A percentile compares a stretch with the other conserved stretches of the same genome.
These are phyloP conservation scores for Lentinula raphanica DNA, from an alignment of 768 basidiomycete genomes.

Conservation along the genomic window DNA sequence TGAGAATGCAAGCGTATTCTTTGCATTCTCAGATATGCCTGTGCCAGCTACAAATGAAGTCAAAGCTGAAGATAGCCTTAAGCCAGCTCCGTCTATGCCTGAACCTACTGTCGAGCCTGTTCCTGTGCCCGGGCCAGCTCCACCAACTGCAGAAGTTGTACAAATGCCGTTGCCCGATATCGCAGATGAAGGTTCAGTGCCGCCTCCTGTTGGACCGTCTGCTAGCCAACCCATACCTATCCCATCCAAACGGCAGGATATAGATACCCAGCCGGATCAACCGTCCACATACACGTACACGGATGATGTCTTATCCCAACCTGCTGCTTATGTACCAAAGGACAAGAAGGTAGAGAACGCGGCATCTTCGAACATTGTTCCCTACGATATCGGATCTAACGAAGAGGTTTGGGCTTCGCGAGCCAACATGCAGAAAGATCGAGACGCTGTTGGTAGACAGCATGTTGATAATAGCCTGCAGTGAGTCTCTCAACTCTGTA, in stretches of 20 bases:
- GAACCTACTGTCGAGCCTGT: not conserved
- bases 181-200: not conserved
- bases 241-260: not conserved
- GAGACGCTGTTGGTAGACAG: not conserved
- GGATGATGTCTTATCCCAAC: not conserved
- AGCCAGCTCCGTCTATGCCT: not conserved
- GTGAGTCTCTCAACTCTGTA: not conserved
- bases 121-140: not conserved
- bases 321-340: not conserved
- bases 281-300: not conserved
- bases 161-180: not conserved
- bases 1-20: slow-evolving; percentile 1
- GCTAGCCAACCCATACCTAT: not conserved
- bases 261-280: not conserved
- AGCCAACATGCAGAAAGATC: not conserved
- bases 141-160: not conserved
- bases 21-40: not conserved
- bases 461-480: not conserved
- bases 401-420: not conserved
- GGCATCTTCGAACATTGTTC: not conserved
- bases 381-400: not conserved
- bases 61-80: not conserved
- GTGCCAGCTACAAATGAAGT: not conserved
- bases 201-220: not conserved
- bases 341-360: not conserved